Conservation (phyloP, 2,329 filamentous ascomycete genomes). For the Talaromyces sp. region DNA sequence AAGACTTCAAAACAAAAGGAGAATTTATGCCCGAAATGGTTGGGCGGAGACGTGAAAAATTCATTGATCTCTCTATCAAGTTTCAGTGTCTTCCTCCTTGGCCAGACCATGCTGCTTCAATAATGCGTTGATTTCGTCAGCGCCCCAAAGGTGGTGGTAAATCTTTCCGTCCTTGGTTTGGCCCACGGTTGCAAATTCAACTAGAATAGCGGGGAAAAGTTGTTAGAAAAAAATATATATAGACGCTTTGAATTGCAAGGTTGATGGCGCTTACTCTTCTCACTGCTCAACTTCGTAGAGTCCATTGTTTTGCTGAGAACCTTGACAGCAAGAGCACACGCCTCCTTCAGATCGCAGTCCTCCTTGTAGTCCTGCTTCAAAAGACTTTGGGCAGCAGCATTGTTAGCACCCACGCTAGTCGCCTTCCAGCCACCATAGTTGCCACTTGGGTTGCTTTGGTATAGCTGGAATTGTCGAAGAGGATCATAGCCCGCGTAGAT, state of each 20-base stretch:
- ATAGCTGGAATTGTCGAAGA: conserved; percentile 94
- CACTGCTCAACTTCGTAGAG: conserved; percentile 94
- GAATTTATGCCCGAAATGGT: background rate
- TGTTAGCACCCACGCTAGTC: conserved; percentile 95
- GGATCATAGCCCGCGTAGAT: conserved; percentile 99
- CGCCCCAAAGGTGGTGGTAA: conserved; percentile 96
- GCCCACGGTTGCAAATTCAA: conserved; percentile 97
- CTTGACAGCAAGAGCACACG: conserved; percentile 95
- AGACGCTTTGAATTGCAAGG: background rate
- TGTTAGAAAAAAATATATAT: background rate
- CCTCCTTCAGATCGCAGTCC: conserved; percentile 91
- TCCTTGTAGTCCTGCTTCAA: conserved; percentile 99
- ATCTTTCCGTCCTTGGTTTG: conserved; percentile 93
- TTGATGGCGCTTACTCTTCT: conserved; percentile 75
- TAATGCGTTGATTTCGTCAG: conserved; percentile 90
- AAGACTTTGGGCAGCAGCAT: conserved; percentile 92
- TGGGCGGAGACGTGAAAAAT: background rate
- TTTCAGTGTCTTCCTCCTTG: conserved; percentile 69
- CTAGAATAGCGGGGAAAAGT: conserved; percentile 40
- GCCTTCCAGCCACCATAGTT: conserved; percentile 99
- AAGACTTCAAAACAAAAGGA: background rate
- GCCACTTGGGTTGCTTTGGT: conserved; percentile 96
- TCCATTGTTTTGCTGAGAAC: conserved; percentile 99
- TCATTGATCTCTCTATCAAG: conserved; percentile 19
- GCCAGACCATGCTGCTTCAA: conserved; percentile 93